phyloP scores from a whole-genome alignment of 495 filamentous ascomycete genomes.

The Usnea hakonensis region DNA sequence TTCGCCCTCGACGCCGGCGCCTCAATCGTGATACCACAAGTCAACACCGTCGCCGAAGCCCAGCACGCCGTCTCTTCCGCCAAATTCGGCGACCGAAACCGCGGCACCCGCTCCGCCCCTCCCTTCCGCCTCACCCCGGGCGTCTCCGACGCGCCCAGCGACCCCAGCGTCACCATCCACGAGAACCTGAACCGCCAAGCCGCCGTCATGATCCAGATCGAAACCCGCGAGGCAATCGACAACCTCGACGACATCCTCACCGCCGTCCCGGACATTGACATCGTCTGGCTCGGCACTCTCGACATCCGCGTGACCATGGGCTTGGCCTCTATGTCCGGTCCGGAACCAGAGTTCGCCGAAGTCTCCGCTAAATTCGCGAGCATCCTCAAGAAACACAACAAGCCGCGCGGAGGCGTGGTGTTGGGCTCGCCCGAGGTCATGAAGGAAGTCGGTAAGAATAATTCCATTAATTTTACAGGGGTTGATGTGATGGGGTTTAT shows the following conservation, averaged over 20 bases:
- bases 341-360: background rate
- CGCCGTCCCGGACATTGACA: conserved; percentile 34
- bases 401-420: background rate
- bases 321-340: no score
- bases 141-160: conserved; percentile 27
- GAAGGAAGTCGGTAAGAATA: background rate
- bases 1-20: conserved; percentile 43
- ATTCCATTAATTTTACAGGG: background rate
- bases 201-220: conserved; percentile 43
- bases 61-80: conserved; percentile 42
- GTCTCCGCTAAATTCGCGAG: background rate
- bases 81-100: conserved; percentile 32
- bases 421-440: background rate
- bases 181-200: conserved; percentile 38
- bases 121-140: conserved; percentile 35
- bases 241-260: conserved; percentile 49
- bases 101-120: conserved; percentile 38
- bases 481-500: background rate
- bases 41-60: conserved; percentile 41
- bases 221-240: conserved; percentile 44
- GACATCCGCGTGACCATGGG: conserved; percentile 38
- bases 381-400: background rate
- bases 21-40: conserved; percentile 37
- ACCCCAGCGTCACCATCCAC: conserved; percentile 28
- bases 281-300: conserved; percentile 39